These are phyloP conservation scores for Terfezia claveryi DNA, from an alignment of 495 filamentous ascomycete species.

Conservation along the genomic window DNA sequence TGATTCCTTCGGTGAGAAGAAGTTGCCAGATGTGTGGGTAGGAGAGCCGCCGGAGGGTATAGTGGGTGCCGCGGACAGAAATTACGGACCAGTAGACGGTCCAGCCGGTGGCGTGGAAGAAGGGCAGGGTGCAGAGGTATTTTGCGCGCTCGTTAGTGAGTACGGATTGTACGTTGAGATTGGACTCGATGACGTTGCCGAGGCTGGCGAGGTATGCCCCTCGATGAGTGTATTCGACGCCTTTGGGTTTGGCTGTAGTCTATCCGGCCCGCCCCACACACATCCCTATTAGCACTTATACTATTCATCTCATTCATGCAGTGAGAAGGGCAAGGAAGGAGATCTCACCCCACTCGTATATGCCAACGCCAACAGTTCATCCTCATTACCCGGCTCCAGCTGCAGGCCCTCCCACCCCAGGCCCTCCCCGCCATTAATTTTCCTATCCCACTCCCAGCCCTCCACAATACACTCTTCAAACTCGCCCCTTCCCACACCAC, in stretches of 20 bases:
- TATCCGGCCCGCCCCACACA: not conserved
- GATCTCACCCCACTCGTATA: constrained; percentile 52
- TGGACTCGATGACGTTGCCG: constrained; percentile 72
- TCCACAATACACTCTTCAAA: constrained; percentile 72
- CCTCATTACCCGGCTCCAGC: constrained; percentile 45
- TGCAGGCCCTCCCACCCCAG: constrained; percentile 62
- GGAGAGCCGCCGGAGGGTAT: constrained; percentile 84
- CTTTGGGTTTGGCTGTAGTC: constrained; percentile 81
- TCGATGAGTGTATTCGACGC: constrained; percentile 78
- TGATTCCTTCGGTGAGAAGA: constrained; percentile 62
- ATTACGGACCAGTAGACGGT: constrained; percentile 76
- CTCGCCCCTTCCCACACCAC: constrained; percentile 50
- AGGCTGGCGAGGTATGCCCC: constrained; percentile 67
- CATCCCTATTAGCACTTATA: not conserved
- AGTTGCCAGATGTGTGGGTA: constrained; percentile 80
- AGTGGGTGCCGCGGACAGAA: constrained; percentile 78
- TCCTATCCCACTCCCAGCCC: constrained; percentile 46
- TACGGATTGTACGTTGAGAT: constrained; percentile 37
- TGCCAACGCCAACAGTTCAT: constrained; percentile 58
- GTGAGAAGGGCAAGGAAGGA: not conserved
- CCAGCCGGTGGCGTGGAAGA: constrained; percentile 84
- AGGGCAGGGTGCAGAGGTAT: constrained; percentile 17
- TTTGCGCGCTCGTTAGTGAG: constrained; percentile 11
- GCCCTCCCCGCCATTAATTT: constrained; percentile 34
- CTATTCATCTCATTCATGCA: not conserved